phyloP scores from a whole-genome alignment of 768 basidiomycete genomes.

The Phylloporus sp. region DNA sequence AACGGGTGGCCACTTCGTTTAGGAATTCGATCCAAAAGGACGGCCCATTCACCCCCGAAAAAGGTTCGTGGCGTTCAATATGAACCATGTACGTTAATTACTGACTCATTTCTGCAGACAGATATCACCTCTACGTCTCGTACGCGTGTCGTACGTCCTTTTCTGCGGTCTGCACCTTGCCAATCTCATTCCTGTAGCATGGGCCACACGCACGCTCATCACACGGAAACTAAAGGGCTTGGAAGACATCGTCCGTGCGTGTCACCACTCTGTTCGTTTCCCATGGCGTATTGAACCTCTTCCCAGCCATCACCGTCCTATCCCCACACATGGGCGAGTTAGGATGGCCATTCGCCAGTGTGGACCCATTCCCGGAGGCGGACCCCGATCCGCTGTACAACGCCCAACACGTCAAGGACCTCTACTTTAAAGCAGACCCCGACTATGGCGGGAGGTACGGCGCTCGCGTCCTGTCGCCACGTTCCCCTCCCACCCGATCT shows the following conservation, averaged over 20 bases:
- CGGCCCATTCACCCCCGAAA: conserved; percentile 69
- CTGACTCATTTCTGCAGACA: conserved; percentile 42
- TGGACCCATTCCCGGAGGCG: conserved; percentile 64
- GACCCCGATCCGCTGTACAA: conserved; percentile 73
- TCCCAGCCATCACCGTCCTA: conserved; percentile 69
- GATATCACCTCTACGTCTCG: conserved; percentile 91
- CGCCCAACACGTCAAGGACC: conserved; percentile 71
- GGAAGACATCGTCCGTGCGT: conserved; percentile 75
- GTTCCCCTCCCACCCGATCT: background rate
- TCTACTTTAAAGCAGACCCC: conserved; percentile 76
- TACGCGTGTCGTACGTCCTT: conserved; percentile 70
- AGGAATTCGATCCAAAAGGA: conserved; percentile 53
- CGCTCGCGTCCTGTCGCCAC: background rate
- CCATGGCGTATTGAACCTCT: background rate
- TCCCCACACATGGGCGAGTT: conserved; percentile 80
- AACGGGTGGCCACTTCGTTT: conserved; percentile 50
- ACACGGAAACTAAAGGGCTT: conserved; percentile 89
- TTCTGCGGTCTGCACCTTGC: too few species aligned
- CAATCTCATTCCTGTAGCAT: conserved; percentile 45
- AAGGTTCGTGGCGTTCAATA: conserved; percentile 45
- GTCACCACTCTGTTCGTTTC: background rate
- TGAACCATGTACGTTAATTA: too few species aligned
- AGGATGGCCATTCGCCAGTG: conserved; percentile 86
- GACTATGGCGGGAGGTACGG: conserved; percentile 65
- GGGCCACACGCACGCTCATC: conserved; percentile 92